These are phyloP conservation scores for Blastomyces parvus DNA, from an alignment of 2,329 filamentous ascomycete genomes.

Conservation along the genomic window DNA sequence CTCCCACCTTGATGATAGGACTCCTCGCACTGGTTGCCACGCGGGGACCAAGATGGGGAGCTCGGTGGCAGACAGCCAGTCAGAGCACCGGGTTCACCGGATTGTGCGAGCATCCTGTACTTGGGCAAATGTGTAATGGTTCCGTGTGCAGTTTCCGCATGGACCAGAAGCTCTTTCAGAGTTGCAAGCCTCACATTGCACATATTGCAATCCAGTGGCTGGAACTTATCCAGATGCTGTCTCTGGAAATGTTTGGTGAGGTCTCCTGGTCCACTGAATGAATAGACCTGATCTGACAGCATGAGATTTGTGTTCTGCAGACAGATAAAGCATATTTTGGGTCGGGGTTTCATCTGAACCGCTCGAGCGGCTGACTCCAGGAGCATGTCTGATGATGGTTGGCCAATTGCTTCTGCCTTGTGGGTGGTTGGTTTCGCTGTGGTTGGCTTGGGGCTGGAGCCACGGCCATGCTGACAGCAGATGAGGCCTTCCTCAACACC, in stretches of 20 bases:
- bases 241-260: slow-evolving; percentile 4
- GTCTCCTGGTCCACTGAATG: background rate
- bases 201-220: background rate
- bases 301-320: background rate
- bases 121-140: background rate
- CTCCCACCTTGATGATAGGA: background rate
- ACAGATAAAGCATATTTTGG: slow-evolving; percentile 2
- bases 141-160: background rate
- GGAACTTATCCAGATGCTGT: background rate
- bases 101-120: background rate
- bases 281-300: background rate
- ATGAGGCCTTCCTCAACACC: background rate
- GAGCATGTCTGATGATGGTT: background rate
- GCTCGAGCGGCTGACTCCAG: background rate
- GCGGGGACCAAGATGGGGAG: background rate
- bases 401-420: background rate
- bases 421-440: background rate
- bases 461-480: background rate
- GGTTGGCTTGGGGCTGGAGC: background rate
- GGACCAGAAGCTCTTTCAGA: background rate
- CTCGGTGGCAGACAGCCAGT: background rate
- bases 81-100: background rate
- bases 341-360: background rate
- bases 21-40: background rate
- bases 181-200: background rate